Percentiles rank a stretch among this genome's conserved stretches.
Conservation (phyloP, 2,329 filamentous ascomycete genomes). For the Cladophialophora bantiana region DNA sequence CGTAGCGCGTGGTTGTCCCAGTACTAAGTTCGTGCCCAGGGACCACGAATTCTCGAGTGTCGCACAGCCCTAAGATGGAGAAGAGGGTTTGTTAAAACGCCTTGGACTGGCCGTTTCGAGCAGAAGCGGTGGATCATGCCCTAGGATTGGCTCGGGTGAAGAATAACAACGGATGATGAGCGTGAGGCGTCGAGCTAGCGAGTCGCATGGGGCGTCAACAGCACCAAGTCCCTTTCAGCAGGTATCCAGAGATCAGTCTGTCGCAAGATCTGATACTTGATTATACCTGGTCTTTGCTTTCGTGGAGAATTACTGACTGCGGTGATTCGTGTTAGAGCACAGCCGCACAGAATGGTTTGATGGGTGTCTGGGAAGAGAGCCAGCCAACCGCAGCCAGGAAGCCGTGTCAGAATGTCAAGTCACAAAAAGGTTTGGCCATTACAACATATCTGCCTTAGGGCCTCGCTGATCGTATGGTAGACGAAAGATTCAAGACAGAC, state of each 20-base stretch:
- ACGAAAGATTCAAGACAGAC: slow-evolving; percentile 14
- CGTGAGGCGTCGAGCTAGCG: slow-evolving; percentile 30
- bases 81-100: slow-evolving; percentile 5
- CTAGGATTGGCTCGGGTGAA: slow-evolving; percentile 21
- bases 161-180: slow-evolving; percentile 25
- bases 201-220: slow-evolving; percentile 15
- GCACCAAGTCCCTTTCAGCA: slow-evolving; percentile 3
- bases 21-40: slow-evolving; percentile 2
- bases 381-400: background rate
- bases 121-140: slow-evolving; percentile 17
- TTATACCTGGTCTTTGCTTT: background rate
- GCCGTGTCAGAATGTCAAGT: slow-evolving; percentile 5
- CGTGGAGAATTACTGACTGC: background rate
- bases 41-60: slow-evolving; percentile 15
- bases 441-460: slow-evolving; percentile 1
- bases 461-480: slow-evolving; percentile 11
- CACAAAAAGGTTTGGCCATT: slow-evolving; percentile 12
- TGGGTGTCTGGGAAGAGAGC: background rate
- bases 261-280: slow-evolving; percentile 4
- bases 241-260: background rate
- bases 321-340: background rate
- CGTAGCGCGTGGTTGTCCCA: background rate
- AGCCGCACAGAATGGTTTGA: background rate
- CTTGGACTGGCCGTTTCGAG: slow-evolving; percentile 31
- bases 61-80: slow-evolving; percentile 17